These are phyloP conservation scores for Saccharomycopsis microspora DNA, from an alignment of 805 yeast genomes.

Conservation along the genomic window DNA sequence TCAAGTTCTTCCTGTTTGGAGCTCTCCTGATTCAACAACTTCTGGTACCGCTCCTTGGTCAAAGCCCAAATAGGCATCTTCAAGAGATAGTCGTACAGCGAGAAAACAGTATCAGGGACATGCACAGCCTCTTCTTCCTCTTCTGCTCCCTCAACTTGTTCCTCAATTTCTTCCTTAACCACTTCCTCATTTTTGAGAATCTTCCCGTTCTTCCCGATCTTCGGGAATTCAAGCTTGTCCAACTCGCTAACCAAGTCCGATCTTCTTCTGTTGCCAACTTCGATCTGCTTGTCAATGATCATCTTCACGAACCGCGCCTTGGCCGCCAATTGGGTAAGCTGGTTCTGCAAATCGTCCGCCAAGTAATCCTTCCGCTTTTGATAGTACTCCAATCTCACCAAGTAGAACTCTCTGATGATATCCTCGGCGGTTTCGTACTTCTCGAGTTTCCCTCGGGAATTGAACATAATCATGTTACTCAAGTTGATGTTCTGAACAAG, in stretches of 20 bases:
- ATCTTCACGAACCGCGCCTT: conserved; percentile 89
- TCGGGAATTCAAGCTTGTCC: conserved; percentile 56
- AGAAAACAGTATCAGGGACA: conserved; percentile 37
- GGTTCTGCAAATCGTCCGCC: conserved; percentile 58
- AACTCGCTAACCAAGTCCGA: conserved; percentile 52
- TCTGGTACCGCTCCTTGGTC: conserved; percentile 81
- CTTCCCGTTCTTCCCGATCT: conserved; percentile 35
- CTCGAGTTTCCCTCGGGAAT: conserved; percentile 76
- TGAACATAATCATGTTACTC: conserved; percentile 93
- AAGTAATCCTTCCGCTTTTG: conserved; percentile 82
- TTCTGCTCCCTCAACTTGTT: conserved; percentile 28
- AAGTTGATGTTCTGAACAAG: conserved; percentile 56
- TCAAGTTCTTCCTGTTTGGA: conserved; percentile 65
- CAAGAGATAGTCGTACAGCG: conserved; percentile 75
- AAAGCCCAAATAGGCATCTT: conserved; percentile 93
- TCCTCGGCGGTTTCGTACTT: conserved; percentile 68
- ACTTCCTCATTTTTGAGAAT: conserved; percentile 27
- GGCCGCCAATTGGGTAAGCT: conserved; percentile 59
- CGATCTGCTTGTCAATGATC: conserved; percentile 67
- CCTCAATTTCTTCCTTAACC: conserved; percentile 28
- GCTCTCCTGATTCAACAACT: conserved; percentile 59
- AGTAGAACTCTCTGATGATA: conserved; percentile 75
- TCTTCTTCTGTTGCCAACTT: conserved; percentile 67
- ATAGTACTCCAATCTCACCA: conserved; percentile 77
- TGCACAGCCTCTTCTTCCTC: conserved; percentile 25